Conservation (phyloP, 352 stramenopile genomes). For the Lagenidium sp. region DNA sequence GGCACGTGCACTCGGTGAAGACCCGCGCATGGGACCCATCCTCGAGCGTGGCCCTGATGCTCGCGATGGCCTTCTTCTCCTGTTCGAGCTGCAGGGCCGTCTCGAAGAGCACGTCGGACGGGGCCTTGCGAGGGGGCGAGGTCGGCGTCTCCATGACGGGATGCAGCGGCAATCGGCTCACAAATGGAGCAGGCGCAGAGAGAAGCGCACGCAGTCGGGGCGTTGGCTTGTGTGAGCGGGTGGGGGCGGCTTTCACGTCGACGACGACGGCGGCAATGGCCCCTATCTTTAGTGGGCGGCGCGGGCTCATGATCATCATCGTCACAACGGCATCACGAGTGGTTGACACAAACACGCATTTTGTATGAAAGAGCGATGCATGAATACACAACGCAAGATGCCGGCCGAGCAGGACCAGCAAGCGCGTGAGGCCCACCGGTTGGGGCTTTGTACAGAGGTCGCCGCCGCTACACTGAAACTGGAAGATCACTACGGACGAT, state of each 20-base stretch:
- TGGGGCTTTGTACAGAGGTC: no score
- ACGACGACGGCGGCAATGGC: no score
- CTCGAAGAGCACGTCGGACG: conserved; percentile 7
- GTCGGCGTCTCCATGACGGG: not conserved
- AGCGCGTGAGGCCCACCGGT: no score
- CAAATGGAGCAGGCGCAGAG: not conserved
- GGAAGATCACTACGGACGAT: no score
- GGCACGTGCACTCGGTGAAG: conserved; percentile 28
- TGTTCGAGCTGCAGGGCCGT: conserved; percentile 6
- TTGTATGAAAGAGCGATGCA: no score
- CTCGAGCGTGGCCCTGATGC: conserved; percentile 4
- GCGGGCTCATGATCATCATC: no score
- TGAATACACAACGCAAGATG: no score
- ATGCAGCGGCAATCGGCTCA: not conserved
- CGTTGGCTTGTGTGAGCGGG: no score
- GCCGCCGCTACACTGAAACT: no score
- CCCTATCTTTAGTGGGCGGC: conserved; percentile 10
- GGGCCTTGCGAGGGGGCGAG: not conserved
- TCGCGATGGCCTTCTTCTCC: conserved; percentile 8
- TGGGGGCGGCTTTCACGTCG: not conserved
- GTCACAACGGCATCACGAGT: no score
- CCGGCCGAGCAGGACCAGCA: no score
- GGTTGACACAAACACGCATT: no score
- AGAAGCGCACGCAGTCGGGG: not conserved
- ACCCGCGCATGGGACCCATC: not conserved